Evolutionary conservation across 345 rosid genomes (phyloP), one percentile per base, ranked within the genome.

Genomic region (Heritiera littoralis): DNA sequence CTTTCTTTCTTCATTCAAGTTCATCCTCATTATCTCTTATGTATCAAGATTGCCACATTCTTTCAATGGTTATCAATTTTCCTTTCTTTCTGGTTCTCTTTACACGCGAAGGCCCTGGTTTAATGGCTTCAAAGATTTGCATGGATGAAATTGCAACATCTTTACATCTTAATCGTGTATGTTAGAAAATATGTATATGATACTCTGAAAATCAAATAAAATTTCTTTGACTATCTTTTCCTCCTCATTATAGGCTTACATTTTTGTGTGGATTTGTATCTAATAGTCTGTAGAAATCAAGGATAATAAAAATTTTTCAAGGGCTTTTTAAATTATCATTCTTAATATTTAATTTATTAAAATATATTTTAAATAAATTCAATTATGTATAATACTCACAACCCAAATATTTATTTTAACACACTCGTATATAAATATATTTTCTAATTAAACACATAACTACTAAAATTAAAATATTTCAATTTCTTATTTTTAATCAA

Each of bases 121-220:
- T 84, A 63, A 69, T 51, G 80, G 96, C 98, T 80, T 95, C 99
- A 60, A 88, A 83, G 86, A 90, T 80, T 70, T 95, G 99, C 84
- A 92, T 95, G 92, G 99, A 95, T 86, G 93, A 95, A 86, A 89
- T 90, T 80, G 89, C 89, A 78, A 91, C 99, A 23, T 93, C 99
- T 56, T 78, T 90, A 81, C 89, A 92, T 77, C 92, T 95, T 84
- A 83, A 81, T 84, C 87, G 93, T 81, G 97, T 95, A 90, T 32
- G 90, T 66, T 74, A 68, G 80, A 77, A 56, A 38, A 56, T 55
- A 9, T 17, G 4, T 15, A 5, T 32, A 28, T 48, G 55, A 43
- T 46, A 74, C 23, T 71, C 13, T 51, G 9, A 70, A 72, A 79
- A 35, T 41, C 28, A 45, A 23, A 68, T 8, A 43, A 38, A 41